Evolutionary conservation across 2,329 filamentous ascomycete genomes (phyloP).

Genomic region (Exophiala calicioides): DNA sequence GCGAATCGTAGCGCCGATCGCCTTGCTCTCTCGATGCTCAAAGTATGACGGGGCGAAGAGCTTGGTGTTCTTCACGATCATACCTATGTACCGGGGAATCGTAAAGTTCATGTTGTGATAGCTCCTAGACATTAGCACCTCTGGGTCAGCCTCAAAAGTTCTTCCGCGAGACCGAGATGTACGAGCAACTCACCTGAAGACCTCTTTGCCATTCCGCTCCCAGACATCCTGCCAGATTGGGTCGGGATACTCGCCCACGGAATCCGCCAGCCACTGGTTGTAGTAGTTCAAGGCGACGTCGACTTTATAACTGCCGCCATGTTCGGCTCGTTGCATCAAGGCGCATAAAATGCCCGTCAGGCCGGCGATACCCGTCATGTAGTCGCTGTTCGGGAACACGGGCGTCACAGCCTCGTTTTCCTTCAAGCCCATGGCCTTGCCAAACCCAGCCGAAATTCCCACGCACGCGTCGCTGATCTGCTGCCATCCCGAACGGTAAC

Average conservation of each 20-base stretch:
- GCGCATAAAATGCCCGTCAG: slow-evolving; percentile 67
- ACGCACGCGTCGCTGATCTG: slow-evolving; percentile 51
- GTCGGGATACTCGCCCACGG: slow-evolving; percentile 43
- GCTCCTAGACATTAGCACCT: slow-evolving; percentile 12
- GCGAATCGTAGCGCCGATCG: slow-evolving; percentile 42
- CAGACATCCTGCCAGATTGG: slow-evolving; percentile 53
- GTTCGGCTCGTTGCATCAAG: slow-evolving; percentile 62
- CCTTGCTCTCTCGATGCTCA: slow-evolving; percentile 42
- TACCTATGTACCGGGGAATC: slow-evolving; percentile 44
- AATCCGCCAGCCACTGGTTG: slow-evolving; percentile 43
- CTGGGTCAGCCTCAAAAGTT: not conserved
- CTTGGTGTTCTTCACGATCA: slow-evolving; percentile 43
- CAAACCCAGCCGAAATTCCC: slow-evolving; percentile 42
- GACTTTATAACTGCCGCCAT: slow-evolving; percentile 43
- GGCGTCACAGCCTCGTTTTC: slow-evolving; percentile 41
- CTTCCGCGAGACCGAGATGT: not conserved
- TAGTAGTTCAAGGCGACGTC: slow-evolving; percentile 38
- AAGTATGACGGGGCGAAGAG: slow-evolving; percentile 55
- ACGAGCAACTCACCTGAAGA: slow-evolving; percentile 47
- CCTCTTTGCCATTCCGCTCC: slow-evolving; percentile 46
- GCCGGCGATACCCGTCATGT: slow-evolving; percentile 72
- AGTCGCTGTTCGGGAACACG: slow-evolving; percentile 59
- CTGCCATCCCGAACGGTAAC: slow-evolving; percentile 53
- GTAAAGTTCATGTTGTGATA: slow-evolving; percentile 51
- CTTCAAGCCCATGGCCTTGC: slow-evolving; percentile 37